Evolutionary conservation across 2,329 filamentous ascomycete species (phyloP).

Genomic region (Trichoderma sp.): DNA sequence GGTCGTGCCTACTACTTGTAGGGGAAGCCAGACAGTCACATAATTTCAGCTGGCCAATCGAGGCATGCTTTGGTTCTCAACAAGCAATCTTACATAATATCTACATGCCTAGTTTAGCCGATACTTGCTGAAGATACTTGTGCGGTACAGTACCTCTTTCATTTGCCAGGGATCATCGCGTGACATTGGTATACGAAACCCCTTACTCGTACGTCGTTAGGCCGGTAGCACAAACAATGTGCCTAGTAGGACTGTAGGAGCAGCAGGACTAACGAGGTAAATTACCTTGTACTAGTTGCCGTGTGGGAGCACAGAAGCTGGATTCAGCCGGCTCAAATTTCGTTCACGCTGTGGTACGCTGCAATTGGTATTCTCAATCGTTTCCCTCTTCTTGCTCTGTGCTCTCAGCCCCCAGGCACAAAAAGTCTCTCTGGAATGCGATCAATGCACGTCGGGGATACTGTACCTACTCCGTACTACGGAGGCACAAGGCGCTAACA

Average conservation of each 20-base stretch:
- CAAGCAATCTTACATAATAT: neutral
- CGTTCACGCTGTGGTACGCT: neutral
- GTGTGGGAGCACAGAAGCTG: neutral
- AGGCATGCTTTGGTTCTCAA: neutral
- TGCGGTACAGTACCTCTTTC: neutral
- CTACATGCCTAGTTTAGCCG: neutral
- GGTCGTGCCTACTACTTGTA: neutral
- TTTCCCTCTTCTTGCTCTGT: no score
- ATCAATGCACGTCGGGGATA: neutral
- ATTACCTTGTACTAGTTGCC: neutral
- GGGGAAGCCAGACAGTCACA: neutral
- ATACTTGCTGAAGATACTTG: neutral
- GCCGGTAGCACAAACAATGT: neutral
- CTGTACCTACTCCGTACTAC: neutral
- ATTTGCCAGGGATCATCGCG: neutral
- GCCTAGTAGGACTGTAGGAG: neutral
- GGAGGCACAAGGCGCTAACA: neutral
- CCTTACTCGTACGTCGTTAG: neutral
- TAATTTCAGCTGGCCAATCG: neutral
- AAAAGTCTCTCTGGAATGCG: no score
- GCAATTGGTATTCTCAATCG: no score
- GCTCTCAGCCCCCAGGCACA: no score
- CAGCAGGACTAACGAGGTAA: neutral
- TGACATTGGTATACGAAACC: neutral
- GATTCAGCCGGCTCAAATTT: neutral